phyloP scores from a whole-genome alignment of 805 yeast species.

The Wickerhamomyces pijperi region DNA sequence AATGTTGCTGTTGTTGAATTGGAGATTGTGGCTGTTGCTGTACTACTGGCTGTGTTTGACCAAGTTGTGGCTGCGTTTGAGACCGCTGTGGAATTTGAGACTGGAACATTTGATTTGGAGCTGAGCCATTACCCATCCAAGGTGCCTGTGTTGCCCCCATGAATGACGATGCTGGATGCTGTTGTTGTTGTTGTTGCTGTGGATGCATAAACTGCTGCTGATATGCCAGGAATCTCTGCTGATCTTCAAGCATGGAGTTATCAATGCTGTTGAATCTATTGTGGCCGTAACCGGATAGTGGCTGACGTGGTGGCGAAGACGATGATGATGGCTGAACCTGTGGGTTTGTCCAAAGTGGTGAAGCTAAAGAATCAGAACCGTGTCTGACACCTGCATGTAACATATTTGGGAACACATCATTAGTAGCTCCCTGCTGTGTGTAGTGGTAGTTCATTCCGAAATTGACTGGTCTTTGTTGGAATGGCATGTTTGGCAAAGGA shows the following conservation, averaged over 20 bases:
- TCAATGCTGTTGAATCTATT: slow-evolving; percentile 1
- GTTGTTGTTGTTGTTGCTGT: slow-evolving; percentile 3
- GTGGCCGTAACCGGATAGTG: background rate
- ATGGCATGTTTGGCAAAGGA: no score
- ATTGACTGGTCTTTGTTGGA: no score
- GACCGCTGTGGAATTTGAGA: background rate
- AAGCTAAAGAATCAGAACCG: background rate
- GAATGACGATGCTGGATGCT: background rate
- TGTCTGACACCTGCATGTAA: no score
- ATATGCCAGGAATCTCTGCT: background rate
- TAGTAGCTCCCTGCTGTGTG: no score
- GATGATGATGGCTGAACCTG: background rate
- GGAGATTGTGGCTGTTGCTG: slow-evolving; percentile 1
- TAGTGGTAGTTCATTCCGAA: no score
- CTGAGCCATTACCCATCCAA: no score
- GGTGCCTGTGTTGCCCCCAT: no score
- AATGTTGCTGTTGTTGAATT: slow-evolving; percentile 1
- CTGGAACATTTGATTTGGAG: no score
- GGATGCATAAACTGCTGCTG: slow-evolving; percentile 2
- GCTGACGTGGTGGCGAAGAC: background rate
- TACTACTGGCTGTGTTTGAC: slow-evolving; percentile 2
- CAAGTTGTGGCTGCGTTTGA: slow-evolving; percentile 4
- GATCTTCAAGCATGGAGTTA: background rate
- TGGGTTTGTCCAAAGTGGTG: background rate
- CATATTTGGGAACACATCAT: no score